phyloP scores from a whole-genome alignment of 2,329 filamentous ascomycete genomes.

The Teratosphaeria pseudoeucalypti region DNA sequence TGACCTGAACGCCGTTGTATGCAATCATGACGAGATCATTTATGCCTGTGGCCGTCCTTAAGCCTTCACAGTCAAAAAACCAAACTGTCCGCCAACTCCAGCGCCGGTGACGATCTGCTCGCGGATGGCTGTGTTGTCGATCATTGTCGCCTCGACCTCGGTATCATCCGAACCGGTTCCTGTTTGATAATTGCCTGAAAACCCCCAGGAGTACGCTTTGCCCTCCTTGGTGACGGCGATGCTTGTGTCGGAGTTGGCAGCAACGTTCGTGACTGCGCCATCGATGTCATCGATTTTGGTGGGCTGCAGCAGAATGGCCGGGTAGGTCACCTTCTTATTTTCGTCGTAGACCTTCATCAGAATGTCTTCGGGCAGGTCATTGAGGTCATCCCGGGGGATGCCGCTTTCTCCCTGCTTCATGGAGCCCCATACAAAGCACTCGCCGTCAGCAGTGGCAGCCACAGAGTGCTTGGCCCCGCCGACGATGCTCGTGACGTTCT shows the following conservation, averaged over 20 bases:
- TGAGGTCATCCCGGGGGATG: conserved; percentile 33
- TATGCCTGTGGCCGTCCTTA: neutral
- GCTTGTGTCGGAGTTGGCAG: conserved; percentile 59
- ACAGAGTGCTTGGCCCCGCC: conserved; percentile 65
- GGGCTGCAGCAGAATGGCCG: conserved; percentile 63
- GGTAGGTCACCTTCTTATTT: conserved; percentile 47
- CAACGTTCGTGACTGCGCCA: conserved; percentile 37
- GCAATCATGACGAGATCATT: neutral
- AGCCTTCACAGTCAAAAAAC: conserved; percentile 32
- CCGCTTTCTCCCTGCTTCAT: conserved; percentile 48
- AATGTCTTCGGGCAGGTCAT: conserved; percentile 43
- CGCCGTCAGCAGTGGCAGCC: conserved; percentile 35
- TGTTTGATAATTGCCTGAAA: conserved; percentile 70
- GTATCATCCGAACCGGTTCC: conserved; percentile 71
- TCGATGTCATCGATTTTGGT: conserved; percentile 44
- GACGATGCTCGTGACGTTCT: conserved; percentile 54
- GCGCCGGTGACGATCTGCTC: conserved; percentile 49
- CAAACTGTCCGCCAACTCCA: conserved; percentile 78
- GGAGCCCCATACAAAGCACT: conserved; percentile 51
- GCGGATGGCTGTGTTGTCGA: conserved; percentile 75
- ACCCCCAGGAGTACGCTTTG: conserved; percentile 68
- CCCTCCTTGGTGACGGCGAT: conserved; percentile 61
- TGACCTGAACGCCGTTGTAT: neutral
- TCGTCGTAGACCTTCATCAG: neutral
- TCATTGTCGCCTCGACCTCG: conserved; percentile 62